Conservation (phyloP, 1,284 basidiomycete genomes). For the Cryptococcus sp. region DNA sequence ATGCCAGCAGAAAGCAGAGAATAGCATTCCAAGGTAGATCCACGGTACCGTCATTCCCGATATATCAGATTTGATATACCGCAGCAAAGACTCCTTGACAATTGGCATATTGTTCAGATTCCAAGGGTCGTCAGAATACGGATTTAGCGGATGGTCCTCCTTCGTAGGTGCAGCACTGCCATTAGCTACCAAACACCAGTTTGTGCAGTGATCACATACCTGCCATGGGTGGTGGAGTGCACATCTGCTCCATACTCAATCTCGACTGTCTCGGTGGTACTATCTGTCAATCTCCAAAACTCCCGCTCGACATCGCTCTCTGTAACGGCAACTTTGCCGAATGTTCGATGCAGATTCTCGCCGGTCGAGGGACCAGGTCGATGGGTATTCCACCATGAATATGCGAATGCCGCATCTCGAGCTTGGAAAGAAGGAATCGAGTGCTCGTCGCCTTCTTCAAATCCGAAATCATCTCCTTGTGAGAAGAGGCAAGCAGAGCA, state of each 20-base stretch:
- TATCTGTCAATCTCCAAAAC: slow-evolving; percentile 95
- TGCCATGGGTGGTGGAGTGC: slow-evolving; percentile 94
- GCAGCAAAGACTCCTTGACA: slow-evolving; percentile 64
- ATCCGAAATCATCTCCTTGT: slow-evolving; percentile 97
- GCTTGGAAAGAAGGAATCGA: slow-evolving; percentile 86
- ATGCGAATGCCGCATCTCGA: slow-evolving; percentile 81
- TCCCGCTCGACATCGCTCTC: slow-evolving; percentile 91
- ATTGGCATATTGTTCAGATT: slow-evolving; percentile 98
- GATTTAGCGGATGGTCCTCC: slow-evolving; percentile 82
- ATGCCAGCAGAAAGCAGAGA: slow-evolving; percentile 99
- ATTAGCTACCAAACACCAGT: no score
- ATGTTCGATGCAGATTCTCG: slow-evolving; percentile 34
- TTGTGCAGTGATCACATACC: slow-evolving; percentile 52
- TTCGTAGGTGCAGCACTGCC: slow-evolving; percentile 86
- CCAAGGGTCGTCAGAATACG: slow-evolving; percentile 90
- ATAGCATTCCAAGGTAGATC: slow-evolving; percentile 99
- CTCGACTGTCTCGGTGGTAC: slow-evolving; percentile 85
- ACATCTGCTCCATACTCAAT: slow-evolving; percentile 99
- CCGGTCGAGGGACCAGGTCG: slow-evolving; percentile 50
- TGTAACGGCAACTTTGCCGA: slow-evolving; percentile 65
- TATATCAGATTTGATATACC: slow-evolving; percentile 96
- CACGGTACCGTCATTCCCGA: slow-evolving; percentile 99
- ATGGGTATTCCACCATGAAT: slow-evolving; percentile 80
- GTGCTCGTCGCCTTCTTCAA: slow-evolving; percentile 97
- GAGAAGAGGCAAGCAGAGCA: slow-evolving; percentile 89